Conservation (phyloP, 2,329 filamentous ascomycete genomes). For the Sphaerulina populicola region DNA sequence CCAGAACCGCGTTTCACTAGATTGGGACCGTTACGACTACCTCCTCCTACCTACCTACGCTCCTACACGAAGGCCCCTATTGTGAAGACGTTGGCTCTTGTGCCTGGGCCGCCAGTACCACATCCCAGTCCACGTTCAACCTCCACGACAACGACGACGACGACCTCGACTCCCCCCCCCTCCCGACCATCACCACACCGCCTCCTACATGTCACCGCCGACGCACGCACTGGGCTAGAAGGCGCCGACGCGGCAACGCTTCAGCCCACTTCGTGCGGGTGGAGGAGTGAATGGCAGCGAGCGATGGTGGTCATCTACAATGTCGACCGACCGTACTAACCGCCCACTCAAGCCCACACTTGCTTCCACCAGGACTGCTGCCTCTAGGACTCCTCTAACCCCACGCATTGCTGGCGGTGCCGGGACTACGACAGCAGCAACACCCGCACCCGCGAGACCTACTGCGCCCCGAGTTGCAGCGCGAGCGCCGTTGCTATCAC, state of each 20-base stretch:
- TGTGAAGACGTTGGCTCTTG: neutral
- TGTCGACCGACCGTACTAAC: constrained; percentile 7
- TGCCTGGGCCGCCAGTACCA: too few species aligned
- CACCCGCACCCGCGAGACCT: constrained; percentile 29
- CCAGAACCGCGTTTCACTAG: too few species aligned
- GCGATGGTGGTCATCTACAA: constrained; percentile 8
- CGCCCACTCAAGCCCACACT: constrained; percentile 18
- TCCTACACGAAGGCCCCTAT: neutral
- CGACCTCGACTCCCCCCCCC: neutral
- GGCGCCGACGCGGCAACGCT: neutral
- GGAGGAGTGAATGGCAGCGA: neutral
- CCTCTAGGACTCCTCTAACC: constrained; percentile 45
- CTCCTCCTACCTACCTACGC: too few species aligned
- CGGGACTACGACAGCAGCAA: constrained; percentile 16
- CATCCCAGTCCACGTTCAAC: too few species aligned
- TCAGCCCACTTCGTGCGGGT: neutral
- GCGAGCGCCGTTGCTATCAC: constrained; percentile 35
- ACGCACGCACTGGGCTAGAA: neutral
- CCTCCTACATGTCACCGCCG: neutral
- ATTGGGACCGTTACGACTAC: too few species aligned
- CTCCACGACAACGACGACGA: neutral
- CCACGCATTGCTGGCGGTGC: constrained; percentile 44
- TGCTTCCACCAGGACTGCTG: constrained; percentile 15
- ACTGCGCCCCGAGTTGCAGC: constrained; percentile 26
- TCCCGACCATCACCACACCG: neutral